phyloP scores from a whole-genome alignment of 805 yeast species.

The Kluyveromyces aestuarii region DNA sequence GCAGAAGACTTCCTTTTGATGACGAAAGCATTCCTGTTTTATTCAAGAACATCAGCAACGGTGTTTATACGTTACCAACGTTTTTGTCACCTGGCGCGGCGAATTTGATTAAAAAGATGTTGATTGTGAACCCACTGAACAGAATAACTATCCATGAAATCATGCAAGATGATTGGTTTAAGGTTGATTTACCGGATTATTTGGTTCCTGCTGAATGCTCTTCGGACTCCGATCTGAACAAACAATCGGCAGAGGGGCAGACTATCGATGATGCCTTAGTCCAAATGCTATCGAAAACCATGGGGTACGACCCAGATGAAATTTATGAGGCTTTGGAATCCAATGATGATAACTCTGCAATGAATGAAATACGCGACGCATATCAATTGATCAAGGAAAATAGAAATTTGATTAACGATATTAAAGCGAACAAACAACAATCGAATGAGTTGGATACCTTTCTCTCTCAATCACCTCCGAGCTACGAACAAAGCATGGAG shows the following conservation, averaged over 20 bases:
- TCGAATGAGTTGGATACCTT: conserved; percentile 48
- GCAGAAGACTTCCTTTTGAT: conserved; percentile 92
- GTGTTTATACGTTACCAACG: conserved; percentile 85
- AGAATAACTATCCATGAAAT: conserved; percentile 89
- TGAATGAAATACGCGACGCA: conserved; percentile 78
- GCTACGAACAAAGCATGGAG: conserved; percentile 25
- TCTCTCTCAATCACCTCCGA: conserved; percentile 54
- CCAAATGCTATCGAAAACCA: conserved; percentile 61
- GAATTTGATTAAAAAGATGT: conserved; percentile 73
- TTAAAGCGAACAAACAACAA: conserved; percentile 37
- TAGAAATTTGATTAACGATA: conserved; percentile 55
- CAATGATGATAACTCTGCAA: conserved; percentile 38
- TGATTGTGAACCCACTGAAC: conserved; percentile 88
- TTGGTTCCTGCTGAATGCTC: conserved; percentile 42
- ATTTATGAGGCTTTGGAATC: conserved; percentile 58
- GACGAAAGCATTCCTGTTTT: conserved; percentile 93
- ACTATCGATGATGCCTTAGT: conserved; percentile 72
- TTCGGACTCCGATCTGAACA: conserved; percentile 13
- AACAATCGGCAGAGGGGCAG: conserved; percentile 9
- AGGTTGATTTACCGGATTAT: conserved; percentile 69
- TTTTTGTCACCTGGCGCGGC: conserved; percentile 82
- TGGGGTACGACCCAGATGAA: conserved; percentile 86
- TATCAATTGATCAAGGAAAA: conserved; percentile 77
- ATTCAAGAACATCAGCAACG: conserved; percentile 86
- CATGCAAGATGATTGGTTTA: conserved; percentile 92